Percentiles rank a stretch among this genome's conserved stretches.
Conservation (phyloP, 495 filamentous ascomycete species). For the Elasticomyces elasticus region DNA sequence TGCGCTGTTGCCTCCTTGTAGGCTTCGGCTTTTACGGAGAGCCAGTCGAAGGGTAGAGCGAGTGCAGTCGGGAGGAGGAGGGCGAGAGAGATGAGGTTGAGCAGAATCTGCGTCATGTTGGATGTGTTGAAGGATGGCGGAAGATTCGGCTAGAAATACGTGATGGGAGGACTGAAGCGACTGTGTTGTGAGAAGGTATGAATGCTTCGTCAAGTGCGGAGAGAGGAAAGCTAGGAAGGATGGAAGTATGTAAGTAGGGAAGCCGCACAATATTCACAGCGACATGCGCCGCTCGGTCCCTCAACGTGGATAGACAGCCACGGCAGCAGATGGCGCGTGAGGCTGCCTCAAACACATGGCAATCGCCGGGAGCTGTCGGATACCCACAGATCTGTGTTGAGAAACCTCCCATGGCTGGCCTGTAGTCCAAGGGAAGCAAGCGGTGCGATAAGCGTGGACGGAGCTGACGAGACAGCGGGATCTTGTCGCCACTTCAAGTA, state of each 20-base stretch:
- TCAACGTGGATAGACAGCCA: background rate
- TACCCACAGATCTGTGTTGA: background rate
- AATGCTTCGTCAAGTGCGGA: background rate
- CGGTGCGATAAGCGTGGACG: background rate
- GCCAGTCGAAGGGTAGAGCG: background rate
- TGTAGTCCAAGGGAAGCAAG: background rate
- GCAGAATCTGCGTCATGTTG: background rate
- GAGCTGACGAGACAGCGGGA: background rate
- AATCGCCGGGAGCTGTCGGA: background rate
- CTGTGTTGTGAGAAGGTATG: too few relatives aligned
- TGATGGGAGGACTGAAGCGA: too few relatives aligned
- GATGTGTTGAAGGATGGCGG: background rate
- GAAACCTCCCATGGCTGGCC: background rate
- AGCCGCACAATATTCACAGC: too few relatives aligned
- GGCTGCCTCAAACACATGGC: background rate
- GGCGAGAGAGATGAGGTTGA: background rate
- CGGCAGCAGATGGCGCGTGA: background rate
- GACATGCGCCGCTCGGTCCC: background rate
- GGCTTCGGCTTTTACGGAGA: background rate
- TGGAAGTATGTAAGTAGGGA: background rate
- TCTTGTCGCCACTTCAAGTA: background rate
- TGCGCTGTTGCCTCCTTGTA: background rate
- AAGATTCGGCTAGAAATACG: too few relatives aligned
- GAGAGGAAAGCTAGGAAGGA: background rate
- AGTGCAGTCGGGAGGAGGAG: background rate